Base-by-base conservation (phyloP, 805 yeast genomes). In the Wickerhamomyces ciferrii region DNA sequence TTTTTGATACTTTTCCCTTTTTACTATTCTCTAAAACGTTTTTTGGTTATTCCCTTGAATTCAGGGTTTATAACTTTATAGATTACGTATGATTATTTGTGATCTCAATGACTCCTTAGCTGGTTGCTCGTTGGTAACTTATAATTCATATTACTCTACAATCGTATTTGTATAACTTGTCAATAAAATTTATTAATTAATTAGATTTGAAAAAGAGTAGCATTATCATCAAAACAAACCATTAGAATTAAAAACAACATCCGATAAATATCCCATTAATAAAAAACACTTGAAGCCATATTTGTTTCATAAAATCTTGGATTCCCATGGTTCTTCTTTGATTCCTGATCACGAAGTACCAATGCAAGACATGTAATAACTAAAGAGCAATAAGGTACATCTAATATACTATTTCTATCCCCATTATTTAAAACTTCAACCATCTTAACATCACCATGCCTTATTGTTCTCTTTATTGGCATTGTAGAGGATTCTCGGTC, bases 291-390 rank as follows among this genome's bases (percentile, higher is more conserved):
- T n/a, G 48, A 29, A 19, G 44, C 41, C 35, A 46, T 47, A 41
- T 52, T 40, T 3, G 53, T 24, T 24, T 57, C 59, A 43, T 54
- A 54, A 14, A 49, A 53, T 45, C 59, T 54, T 2, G 50, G 43
- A 34, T 46, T 48, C 1, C 61, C 60, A 46, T 50, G 48, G 6
- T 45, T 54, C 47, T 56, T 59, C 38, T 51, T 48, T 4, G 27
- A 10, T 27, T 55, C 58, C 42, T 54, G 60, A 42, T 58, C 63
- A 29, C 59, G 55, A 15, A 59, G 38, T 4, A 59, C 54, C 43
- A 59, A 13, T 1, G 59, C 43, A 59, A 58, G 55, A 47, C 61
- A 55, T 0, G 52, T 49, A 29, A 54, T 20, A 10, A 59, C 60
- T 27, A 54, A 21, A 8, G 57, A 45, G 5, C 47, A 39, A 34